phyloP scores from a whole-genome alignment of 441 rosid genomes.

The Adansonia madagascariensis region DNA sequence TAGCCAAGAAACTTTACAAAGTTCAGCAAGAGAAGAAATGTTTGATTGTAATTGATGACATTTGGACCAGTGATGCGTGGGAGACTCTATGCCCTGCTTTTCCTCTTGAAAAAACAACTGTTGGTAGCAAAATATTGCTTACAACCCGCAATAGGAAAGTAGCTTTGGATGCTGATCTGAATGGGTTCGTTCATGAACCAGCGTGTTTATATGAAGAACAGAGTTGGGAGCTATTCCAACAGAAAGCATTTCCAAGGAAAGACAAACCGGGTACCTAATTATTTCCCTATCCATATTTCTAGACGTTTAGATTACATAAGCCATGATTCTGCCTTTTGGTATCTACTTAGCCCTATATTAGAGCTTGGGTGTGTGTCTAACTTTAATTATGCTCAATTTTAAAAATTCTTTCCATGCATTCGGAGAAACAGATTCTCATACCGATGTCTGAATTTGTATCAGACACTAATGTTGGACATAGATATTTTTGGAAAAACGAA shows the following conservation, averaged over 20 bases:
- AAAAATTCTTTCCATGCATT: background rate
- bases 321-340: background rate
- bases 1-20: slow-evolving; percentile 20
- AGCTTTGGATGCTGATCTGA: slow-evolving; percentile 36
- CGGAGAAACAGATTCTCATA: background rate
- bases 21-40: slow-evolving; percentile 33
- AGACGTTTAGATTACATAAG: background rate
- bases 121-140: slow-evolving; percentile 38
- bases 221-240: slow-evolving; percentile 39
- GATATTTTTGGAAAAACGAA: background rate
- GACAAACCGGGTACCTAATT: slow-evolving; percentile 17
- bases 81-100: slow-evolving; percentile 32
- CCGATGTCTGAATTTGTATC: background rate
- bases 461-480: background rate
- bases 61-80: slow-evolving; percentile 37
- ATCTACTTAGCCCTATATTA: background rate
- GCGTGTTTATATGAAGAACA: slow-evolving; percentile 29
- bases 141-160: slow-evolving; percentile 36
- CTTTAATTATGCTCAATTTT: too few species aligned
- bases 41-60: slow-evolving; percentile 44
- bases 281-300: background rate
- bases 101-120: slow-evolving; percentile 6
- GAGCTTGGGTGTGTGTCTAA: too few species aligned
- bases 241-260: slow-evolving; percentile 34
- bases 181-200: slow-evolving; percentile 30